Evolutionary conservation across 305 asterid genomes (phyloP).

Genomic region (Fraxinus velutina): DNA sequence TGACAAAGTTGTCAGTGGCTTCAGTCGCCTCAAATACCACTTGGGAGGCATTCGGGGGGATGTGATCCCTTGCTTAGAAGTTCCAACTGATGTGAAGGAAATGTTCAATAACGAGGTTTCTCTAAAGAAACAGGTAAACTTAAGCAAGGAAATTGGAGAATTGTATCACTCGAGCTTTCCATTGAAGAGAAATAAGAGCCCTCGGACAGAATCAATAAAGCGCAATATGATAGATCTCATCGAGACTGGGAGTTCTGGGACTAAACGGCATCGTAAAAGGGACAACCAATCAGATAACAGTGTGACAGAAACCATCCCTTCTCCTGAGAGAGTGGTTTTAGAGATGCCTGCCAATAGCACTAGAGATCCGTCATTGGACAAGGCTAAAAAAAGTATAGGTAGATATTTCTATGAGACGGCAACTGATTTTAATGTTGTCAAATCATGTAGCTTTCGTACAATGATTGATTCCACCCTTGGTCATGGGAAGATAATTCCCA

Average conservation of each 20-base stretch:
- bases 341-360: background rate
- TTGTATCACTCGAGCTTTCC: constrained; percentile 23
- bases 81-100: constrained; percentile 18
- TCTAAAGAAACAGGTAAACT: constrained; percentile 21
- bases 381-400: constrained; percentile 37
- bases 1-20: constrained; percentile 27
- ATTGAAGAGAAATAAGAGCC: constrained; percentile 25
- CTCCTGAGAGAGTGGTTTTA: background rate
- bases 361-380: constrained; percentile 20
- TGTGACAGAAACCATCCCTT: constrained; percentile 9
- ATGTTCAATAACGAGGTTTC: constrained; percentile 23
- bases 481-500: constrained; percentile 36
- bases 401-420: constrained; percentile 54
- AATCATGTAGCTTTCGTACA: constrained; percentile 36
- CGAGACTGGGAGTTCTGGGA: constrained; percentile 8
- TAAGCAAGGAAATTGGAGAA: constrained; percentile 19
- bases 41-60: constrained; percentile 30
- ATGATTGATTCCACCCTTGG: constrained; percentile 31
- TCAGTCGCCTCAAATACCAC: constrained; percentile 22
- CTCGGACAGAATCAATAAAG: background rate
- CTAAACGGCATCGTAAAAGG: background rate
- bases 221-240: background rate
- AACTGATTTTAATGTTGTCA: constrained; percentile 31
- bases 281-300: constrained; percentile 5
- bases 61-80: constrained; percentile 22